A percentile compares a stretch with the other conserved stretches of the same genome.
Conservation (phyloP, 2,329 filamentous ascomycete genomes). For the Alternaria gansuensis region DNA sequence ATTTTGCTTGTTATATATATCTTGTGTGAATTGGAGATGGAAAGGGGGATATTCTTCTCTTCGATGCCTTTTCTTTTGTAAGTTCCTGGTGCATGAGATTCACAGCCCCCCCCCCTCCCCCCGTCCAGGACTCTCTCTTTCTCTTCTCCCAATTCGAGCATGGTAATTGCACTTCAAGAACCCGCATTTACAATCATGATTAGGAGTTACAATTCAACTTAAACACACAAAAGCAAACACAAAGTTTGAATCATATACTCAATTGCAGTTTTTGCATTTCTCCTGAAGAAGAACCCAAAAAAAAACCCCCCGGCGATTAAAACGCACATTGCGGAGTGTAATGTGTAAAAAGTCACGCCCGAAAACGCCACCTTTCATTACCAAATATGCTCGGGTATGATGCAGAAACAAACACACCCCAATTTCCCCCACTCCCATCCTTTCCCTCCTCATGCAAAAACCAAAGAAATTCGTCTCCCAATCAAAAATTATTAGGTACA, state of each 20-base stretch:
- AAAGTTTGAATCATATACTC: neutral
- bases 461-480: slow-evolving; percentile 6
- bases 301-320: slow-evolving; percentile 1
- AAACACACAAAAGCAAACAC: neutral
- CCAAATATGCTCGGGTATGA: slow-evolving; percentile 9
- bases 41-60: neutral
- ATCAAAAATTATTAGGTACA: slow-evolving; percentile 4
- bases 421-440: neutral
- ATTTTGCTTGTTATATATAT: neutral
- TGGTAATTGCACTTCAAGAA: too few relatives aligned
- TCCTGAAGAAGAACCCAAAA: neutral
- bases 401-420: slow-evolving; percentile 11
- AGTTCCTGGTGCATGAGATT: too few relatives aligned
- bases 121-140: too few relatives aligned
- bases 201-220: too few relatives aligned
- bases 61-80: neutral
- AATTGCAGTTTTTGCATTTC: neutral
- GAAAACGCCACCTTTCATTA: slow-evolving; percentile 1
- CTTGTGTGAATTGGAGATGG: neutral
- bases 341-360: neutral
- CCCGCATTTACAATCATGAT: too few relatives aligned
- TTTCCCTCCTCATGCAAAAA: neutral
- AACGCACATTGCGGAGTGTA: neutral
- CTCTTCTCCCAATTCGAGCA: too few relatives aligned
- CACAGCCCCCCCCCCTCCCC: too few relatives aligned